These are phyloP conservation scores for Gossypium schwendimanii DNA, from an alignment of 441 rosid genomes.

Conservation along the genomic window DNA sequence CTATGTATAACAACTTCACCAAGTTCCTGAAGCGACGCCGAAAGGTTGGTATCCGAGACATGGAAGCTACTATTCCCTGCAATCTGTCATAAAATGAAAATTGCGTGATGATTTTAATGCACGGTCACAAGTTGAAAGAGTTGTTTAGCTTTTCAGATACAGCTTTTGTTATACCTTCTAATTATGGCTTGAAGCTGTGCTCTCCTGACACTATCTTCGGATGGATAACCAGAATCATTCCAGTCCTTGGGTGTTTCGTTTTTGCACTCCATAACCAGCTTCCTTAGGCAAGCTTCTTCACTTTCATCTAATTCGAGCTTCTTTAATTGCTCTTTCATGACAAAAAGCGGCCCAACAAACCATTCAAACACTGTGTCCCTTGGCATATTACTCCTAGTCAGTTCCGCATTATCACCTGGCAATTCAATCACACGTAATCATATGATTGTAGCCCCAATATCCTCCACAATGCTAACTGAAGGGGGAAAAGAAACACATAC, in stretches of 20 bases:
- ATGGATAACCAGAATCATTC: conserved; percentile 54
- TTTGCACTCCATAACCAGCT: conserved; percentile 38
- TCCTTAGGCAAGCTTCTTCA: conserved; percentile 55
- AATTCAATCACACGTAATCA: conserved; percentile 5
- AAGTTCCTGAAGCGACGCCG: conserved; percentile 58
- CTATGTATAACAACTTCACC: conserved; percentile 50
- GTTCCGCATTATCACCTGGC: conserved; percentile 59
- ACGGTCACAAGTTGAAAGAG: background rate
- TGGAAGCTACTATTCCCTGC: conserved; percentile 67
- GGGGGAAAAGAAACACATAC: conserved; percentile 34
- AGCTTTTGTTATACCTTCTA: conserved; percentile 40
- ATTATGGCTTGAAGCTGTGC: conserved; percentile 83
- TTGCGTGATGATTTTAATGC: background rate
- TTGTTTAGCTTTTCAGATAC: background rate
- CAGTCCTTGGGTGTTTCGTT: conserved; percentile 62
- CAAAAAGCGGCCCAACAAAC: conserved; percentile 58
- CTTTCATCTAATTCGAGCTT: conserved; percentile 41
- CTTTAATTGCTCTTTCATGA: conserved; percentile 76
- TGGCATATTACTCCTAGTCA: conserved; percentile 49
- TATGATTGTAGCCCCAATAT: background rate
- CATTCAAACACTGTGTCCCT: conserved; percentile 59
- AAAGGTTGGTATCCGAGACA: conserved; percentile 72
- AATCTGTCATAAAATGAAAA: conserved; percentile 31
- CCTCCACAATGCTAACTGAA: background rate
- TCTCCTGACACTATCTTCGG: conserved; percentile 46